Evolutionary conservation across 352 stramenopile genomes (phyloP).

Genomic region (Nothophytophthora sp.): DNA sequence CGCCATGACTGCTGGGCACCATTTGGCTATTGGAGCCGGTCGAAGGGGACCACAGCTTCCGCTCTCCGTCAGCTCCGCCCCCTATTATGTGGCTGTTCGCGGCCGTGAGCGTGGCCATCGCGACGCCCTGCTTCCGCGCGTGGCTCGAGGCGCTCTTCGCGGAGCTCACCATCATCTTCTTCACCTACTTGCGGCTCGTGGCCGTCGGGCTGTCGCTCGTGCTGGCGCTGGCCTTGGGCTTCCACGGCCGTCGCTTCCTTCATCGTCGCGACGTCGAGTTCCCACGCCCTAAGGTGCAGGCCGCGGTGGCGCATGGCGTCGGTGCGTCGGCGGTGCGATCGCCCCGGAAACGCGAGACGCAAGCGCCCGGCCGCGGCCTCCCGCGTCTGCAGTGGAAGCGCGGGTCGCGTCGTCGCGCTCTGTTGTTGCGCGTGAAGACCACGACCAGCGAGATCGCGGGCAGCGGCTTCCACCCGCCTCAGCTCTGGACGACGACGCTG

Average conservation of each 20-base stretch:
- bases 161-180: conserved; percentile 64
- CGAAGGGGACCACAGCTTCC: background rate
- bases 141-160: conserved; percentile 63
- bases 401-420: conserved; percentile 11
- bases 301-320: too few relatives aligned
- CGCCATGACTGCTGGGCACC: conserved; percentile 18
- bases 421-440: conserved; percentile 38
- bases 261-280: conserved; percentile 18
- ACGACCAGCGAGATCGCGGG: conserved; percentile 42
- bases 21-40: conserved; percentile 24
- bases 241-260: conserved; percentile 26
- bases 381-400: conserved; percentile 31
- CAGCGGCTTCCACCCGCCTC: conserved; percentile 39
- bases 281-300: too few relatives aligned
- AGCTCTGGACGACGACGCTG: conserved; percentile 42
- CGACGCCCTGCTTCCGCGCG: conserved; percentile 50
- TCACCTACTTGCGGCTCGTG: conserved; percentile 49
- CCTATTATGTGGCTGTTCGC: conserved; percentile 75
- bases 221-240: conserved; percentile 34
- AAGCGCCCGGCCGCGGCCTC: conserved; percentile 7
- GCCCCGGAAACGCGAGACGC: too few relatives aligned
- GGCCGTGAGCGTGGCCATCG: conserved; percentile 53
- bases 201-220: conserved; percentile 20
- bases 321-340: too few relatives aligned
- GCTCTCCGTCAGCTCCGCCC: too few relatives aligned